phyloP scores from a whole-genome alignment of 768 basidiomycete genomes.

The Tulasnella sp. region DNA sequence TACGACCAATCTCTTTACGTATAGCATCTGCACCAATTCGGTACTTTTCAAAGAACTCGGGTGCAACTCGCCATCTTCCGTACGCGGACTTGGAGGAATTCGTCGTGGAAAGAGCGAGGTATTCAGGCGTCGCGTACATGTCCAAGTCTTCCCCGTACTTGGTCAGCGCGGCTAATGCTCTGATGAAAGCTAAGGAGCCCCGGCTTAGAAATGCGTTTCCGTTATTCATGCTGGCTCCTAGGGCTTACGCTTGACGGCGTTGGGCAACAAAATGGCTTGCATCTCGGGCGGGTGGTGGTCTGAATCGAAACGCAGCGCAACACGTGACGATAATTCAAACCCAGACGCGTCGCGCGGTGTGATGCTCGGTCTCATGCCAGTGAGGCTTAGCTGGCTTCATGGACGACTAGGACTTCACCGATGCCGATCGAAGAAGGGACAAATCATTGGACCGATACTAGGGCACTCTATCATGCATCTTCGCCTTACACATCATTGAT shows the following conservation, averaged over 20 bases:
- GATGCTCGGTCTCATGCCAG: too few relatives aligned
- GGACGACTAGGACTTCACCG: too few relatives aligned
- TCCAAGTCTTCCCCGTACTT: constrained; percentile 76
- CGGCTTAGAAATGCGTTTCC: constrained; percentile 19
- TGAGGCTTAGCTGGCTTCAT: too few relatives aligned
- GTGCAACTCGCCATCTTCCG: constrained; percentile 64
- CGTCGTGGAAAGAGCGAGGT: constrained; percentile 58
- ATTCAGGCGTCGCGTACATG: constrained; percentile 54
- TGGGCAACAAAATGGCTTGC: constrained; percentile 61
- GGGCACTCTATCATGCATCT: not conserved
- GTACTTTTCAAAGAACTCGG: constrained; percentile 64
- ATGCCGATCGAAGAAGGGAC: not conserved
- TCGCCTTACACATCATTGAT: not conserved
- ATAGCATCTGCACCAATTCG: constrained; percentile 29
- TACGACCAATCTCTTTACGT: not conserved
- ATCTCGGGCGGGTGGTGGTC: constrained; percentile 32
- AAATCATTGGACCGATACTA: too few relatives aligned
- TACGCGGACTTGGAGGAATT: constrained; percentile 79
- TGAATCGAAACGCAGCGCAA: not conserved
- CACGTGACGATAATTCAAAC: not conserved
- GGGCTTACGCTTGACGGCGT: constrained; percentile 41
- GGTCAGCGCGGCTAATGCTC: constrained; percentile 65
- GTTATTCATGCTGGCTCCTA: not conserved
- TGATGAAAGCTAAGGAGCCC: constrained; percentile 52
- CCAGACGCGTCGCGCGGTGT: not conserved